A percentile compares a stretch with the other conserved stretches of the same genome.
phyloP scores from a whole-genome alignment of 106 monocot genomes.

The Dioscorea zingiberensis region DNA sequence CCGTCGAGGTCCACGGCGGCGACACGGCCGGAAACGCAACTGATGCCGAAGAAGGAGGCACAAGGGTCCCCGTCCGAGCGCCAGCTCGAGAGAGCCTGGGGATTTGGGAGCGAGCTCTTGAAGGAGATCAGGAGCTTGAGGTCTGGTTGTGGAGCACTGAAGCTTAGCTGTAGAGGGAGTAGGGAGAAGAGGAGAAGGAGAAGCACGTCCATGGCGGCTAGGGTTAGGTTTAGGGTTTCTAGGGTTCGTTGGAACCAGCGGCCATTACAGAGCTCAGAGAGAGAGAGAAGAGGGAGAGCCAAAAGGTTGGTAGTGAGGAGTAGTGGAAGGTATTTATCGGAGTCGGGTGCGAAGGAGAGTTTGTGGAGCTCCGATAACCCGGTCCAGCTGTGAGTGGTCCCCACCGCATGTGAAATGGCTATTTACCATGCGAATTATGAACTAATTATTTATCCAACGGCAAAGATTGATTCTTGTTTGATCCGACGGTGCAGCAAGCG shows the following conservation, averaged over 20 bases:
- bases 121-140: slow-evolving; percentile 6
- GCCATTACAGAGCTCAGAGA: slow-evolving; percentile 12
- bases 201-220: slow-evolving; percentile 1
- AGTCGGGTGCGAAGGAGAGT: not conserved
- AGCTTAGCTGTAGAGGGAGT: too few relatives aligned
- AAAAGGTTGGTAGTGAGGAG: slow-evolving; percentile 12
- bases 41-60: slow-evolving; percentile 13
- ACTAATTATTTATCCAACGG: not conserved
- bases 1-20: not conserved
- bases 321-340: slow-evolving; percentile 16
- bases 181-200: not conserved
- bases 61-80: slow-evolving; percentile 1
- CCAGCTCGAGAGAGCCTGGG: slow-evolving; percentile 5
- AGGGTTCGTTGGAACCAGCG: slow-evolving; percentile 1
- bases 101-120: slow-evolving; percentile 5
- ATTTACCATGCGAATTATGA: not conserved
- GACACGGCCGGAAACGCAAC: not conserved
- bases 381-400: not conserved
- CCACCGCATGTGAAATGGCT: not conserved
- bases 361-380: not conserved
- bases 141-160: not conserved
- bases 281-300: slow-evolving; percentile 4
- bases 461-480: not conserved
- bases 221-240: slow-evolving; percentile 8
- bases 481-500: too few relatives aligned